These are phyloP conservation scores for Venturia nashicola DNA, from an alignment of 2,329 filamentous ascomycete species.

Conservation along the genomic window DNA sequence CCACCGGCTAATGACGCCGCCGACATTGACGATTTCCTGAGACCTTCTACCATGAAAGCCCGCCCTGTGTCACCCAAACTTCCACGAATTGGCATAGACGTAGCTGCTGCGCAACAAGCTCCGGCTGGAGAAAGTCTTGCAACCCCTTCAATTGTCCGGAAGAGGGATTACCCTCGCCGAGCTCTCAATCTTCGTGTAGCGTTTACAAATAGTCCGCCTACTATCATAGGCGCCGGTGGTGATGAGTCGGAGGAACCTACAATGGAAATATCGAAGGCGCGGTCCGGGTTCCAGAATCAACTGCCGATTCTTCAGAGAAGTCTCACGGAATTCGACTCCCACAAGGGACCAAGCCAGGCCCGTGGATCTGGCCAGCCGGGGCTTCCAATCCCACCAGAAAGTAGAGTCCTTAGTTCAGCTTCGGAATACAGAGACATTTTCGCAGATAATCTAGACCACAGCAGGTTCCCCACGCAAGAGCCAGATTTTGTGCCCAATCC, in stretches of 20 bases:
- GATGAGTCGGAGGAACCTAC: slow-evolving; percentile 69
- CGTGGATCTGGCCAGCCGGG: neutral
- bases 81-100: slow-evolving; percentile 36
- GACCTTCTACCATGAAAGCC: slow-evolving; percentile 35
- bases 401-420: neutral
- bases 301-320: slow-evolving; percentile 10
- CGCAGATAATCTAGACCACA: neutral
- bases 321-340: slow-evolving; percentile 13
- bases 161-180: slow-evolving; percentile 8
- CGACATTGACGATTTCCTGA: slow-evolving; percentile 47
- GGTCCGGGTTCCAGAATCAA: slow-evolving; percentile 13
- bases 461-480: slow-evolving; percentile 7
- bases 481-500: slow-evolving; percentile 42
- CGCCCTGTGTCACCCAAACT: slow-evolving; percentile 21
- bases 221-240: slow-evolving; percentile 81
- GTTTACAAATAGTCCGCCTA: slow-evolving; percentile 61
- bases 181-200: slow-evolving; percentile 46
- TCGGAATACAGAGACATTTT: slow-evolving; percentile 8
- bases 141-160: slow-evolving; percentile 4
- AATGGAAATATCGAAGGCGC: slow-evolving; percentile 51
- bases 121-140: slow-evolving; percentile 24
- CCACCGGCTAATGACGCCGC: slow-evolving; percentile 23
- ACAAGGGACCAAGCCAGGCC: slow-evolving; percentile 21
- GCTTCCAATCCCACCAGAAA: neutral
- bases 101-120: slow-evolving; percentile 32